Evolutionary conservation across 1,284 basidiomycete genomes (phyloP).

Genomic region (Microbotryomycetes sp.): DNA sequence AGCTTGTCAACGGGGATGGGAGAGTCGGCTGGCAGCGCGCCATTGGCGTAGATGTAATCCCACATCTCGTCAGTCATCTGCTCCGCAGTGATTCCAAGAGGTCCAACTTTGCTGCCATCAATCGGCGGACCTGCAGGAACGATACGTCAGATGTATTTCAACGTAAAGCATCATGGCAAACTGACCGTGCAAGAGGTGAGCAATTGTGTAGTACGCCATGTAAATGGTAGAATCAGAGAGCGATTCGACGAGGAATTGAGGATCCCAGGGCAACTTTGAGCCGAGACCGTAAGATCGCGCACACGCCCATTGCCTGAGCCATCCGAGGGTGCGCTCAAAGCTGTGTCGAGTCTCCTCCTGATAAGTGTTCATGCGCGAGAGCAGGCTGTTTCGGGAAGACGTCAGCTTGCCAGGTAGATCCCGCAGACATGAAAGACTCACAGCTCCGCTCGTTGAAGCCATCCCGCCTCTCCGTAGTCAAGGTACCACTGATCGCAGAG

Average conservation of each 20-base stretch:
- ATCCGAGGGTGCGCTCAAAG: slow-evolving; percentile 85
- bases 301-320: slow-evolving; percentile 99
- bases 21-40: slow-evolving; percentile 60
- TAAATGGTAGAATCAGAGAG: slow-evolving; percentile 97
- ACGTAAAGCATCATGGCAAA: no score
- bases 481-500: slow-evolving; percentile 99
- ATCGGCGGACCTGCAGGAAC: slow-evolving; percentile 55
- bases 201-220: slow-evolving; percentile 96
- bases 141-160: no score
- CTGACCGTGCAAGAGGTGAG: slow-evolving; percentile 77
- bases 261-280: slow-evolving; percentile 94
- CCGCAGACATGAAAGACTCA: slow-evolving; percentile 42
- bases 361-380: slow-evolving; percentile 85
- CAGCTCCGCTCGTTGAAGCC: slow-evolving; percentile 82
- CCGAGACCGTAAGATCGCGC: slow-evolving; percentile 94
- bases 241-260: slow-evolving; percentile 91
- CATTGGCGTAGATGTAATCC: slow-evolving; percentile 84
- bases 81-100: slow-evolving; percentile 74
- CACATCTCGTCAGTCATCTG: slow-evolving; percentile 97
- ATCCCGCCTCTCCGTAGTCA: slow-evolving; percentile 86
- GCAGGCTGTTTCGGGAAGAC: slow-evolving; percentile 50
- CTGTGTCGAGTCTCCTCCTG: slow-evolving; percentile 79
- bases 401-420: slow-evolving; percentile 9
- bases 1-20: slow-evolving; percentile 66
- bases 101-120: slow-evolving; percentile 71